Evolutionary conservation across 73 alveolate genomes (phyloP).

Genomic region (Effrenium voratum): DNA sequence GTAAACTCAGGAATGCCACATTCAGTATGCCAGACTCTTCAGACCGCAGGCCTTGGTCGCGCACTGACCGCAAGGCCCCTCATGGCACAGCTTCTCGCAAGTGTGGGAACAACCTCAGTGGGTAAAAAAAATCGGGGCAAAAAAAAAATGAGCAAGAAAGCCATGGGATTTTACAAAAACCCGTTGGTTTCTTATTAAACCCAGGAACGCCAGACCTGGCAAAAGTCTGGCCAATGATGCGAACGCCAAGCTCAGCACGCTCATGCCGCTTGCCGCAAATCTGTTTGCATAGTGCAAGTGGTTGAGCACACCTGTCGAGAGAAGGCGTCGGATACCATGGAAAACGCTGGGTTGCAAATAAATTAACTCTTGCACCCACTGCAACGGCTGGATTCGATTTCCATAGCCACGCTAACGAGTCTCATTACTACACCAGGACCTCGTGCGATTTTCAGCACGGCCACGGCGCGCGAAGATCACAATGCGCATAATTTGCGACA

Average conservation of each 20-base stretch:
- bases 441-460: slow-evolving; percentile 46
- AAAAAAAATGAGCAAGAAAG: too few relatives aligned
- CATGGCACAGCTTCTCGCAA: slow-evolving; percentile 74
- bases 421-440: slow-evolving; percentile 4
- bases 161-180: too few relatives aligned
- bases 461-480: slow-evolving; percentile 25
- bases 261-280: slow-evolving; percentile 41
- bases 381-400: too few relatives aligned
- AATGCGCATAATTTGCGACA: too few relatives aligned
- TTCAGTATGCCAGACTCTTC: not conserved
- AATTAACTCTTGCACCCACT: too few relatives aligned
- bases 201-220: too few relatives aligned
- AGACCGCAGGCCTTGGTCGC: slow-evolving; percentile 9
- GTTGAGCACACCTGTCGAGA: slow-evolving; percentile 67
- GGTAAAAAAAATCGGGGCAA: not conserved
- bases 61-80: slow-evolving; percentile 63
- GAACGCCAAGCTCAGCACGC: slow-evolving; percentile 5
- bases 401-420: slow-evolving; percentile 4
- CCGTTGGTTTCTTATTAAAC: too few relatives aligned
- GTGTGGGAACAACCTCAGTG: slow-evolving; percentile 51
- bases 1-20: not conserved
- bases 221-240: too few relatives aligned
- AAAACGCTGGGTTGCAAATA: too few relatives aligned
- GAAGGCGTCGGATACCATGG: not conserved
- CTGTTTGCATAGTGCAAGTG: slow-evolving; percentile 70